phyloP scores from a whole-genome alignment of 352 stramenopile species.

The Thalassiosira oceanica region DNA sequence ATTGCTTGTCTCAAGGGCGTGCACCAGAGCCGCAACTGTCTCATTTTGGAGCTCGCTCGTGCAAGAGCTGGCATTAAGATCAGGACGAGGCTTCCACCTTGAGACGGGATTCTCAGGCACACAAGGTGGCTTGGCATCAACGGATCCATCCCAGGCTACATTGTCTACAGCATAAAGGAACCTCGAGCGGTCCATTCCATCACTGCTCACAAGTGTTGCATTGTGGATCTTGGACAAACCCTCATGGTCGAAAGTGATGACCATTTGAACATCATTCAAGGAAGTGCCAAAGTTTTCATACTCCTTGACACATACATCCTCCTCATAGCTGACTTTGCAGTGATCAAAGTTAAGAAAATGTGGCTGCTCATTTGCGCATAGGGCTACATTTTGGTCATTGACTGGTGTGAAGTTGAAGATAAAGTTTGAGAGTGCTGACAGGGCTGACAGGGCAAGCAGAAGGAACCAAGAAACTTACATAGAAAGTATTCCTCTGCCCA shows the following conservation, averaged over 20 bases:
- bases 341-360: slow-evolving; percentile 50
- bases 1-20: slow-evolving; percentile 42
- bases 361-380: slow-evolving; percentile 50
- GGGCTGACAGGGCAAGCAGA: too few species aligned
- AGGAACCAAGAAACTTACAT: too few species aligned
- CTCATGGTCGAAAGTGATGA: slow-evolving; percentile 29
- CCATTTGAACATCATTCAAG: slow-evolving; percentile 23
- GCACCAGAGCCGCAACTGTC: slow-evolving; percentile 19
- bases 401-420: too few species aligned
- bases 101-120: slow-evolving; percentile 27
- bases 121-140: slow-evolving; percentile 32
- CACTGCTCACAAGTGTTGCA: slow-evolving; percentile 1
- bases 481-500: slow-evolving; percentile 5
- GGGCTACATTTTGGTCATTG: slow-evolving; percentile 51
- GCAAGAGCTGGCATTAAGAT: slow-evolving; percentile 29
- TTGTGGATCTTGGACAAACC: slow-evolving; percentile 22
- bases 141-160: slow-evolving; percentile 31
- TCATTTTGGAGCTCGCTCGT: slow-evolving; percentile 29
- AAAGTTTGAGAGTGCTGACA: too few species aligned
- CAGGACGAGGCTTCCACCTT: slow-evolving; percentile 34
- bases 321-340: slow-evolving; percentile 37
- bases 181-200: slow-evolving; percentile 9
- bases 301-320: slow-evolving; percentile 39
- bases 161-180: slow-evolving; percentile 39
- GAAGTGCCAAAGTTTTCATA: slow-evolving; percentile 11